phyloP scores from a whole-genome alignment of 1,284 basidiomycete genomes.

The Hymenochaete sp. region DNA sequence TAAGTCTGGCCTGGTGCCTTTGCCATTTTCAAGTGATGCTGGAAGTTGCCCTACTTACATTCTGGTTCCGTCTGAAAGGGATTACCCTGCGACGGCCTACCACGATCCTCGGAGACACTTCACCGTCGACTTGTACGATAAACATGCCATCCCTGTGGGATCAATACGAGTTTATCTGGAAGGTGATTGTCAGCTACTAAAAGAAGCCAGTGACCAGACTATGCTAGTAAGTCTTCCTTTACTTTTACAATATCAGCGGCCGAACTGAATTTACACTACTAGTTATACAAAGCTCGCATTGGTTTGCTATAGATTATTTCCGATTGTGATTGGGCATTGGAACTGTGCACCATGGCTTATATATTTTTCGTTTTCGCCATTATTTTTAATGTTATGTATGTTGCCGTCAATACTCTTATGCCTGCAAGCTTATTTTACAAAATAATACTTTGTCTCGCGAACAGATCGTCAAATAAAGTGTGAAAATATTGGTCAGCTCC shows the following conservation, averaged over 20 bases:
- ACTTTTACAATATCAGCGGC: neutral
- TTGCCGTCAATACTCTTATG: no score
- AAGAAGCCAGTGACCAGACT: constrained; percentile 1
- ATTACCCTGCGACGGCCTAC: neutral
- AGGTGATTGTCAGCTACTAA: constrained; percentile 2
- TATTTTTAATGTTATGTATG: no score
- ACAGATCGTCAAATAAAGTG: no score
- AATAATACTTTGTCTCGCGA: no score
- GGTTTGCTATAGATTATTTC: neutral
- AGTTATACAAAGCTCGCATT: constrained; percentile 2
- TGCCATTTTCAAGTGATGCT: neutral
- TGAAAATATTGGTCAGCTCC: no score
- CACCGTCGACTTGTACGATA: constrained; percentile 2
- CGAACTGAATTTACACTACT: neutral
- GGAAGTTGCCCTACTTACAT: neutral
- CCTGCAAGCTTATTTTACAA: no score
- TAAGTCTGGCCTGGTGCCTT: neutral
- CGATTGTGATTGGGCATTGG: no score
- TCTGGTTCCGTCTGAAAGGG: neutral
- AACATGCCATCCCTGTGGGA: neutral
- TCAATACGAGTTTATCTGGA: constrained; percentile 3
- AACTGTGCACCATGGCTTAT: no score
- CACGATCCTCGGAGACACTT: neutral
- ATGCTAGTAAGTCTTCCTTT: constrained; percentile 4
- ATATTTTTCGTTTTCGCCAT: no score